Evolutionary conservation across 495 filamentous ascomycete genomes (phyloP).

Genomic region (Penicillium macrosclerotiorum): DNA sequence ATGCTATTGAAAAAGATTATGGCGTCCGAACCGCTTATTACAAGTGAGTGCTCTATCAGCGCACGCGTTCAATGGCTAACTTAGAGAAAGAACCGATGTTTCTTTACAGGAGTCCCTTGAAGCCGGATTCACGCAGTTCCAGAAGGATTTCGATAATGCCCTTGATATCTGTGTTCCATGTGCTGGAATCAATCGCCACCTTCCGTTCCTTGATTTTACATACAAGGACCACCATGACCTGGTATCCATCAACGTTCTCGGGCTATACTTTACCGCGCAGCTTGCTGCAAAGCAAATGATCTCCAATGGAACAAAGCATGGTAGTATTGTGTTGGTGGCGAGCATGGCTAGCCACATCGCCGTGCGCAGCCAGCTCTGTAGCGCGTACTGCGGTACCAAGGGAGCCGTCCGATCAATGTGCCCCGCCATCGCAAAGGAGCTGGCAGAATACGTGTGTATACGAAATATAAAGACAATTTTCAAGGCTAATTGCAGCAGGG

Average conservation of each 20-base stretch:
- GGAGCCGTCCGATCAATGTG: constrained; percentile 60
- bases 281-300: constrained; percentile 49
- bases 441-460: constrained; percentile 34
- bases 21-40: constrained; percentile 40
- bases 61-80: constrained; percentile 53
- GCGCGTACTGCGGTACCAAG: constrained; percentile 71
- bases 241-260: constrained; percentile 35
- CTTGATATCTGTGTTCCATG: constrained; percentile 43
- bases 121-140: constrained; percentile 49
- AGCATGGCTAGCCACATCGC: constrained; percentile 50
- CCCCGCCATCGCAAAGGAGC: constrained; percentile 69
- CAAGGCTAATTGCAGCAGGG: constrained; percentile 10
- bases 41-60: constrained; percentile 48
- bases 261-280: constrained; percentile 43
- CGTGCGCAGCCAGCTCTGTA: constrained; percentile 71
- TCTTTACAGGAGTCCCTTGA: constrained; percentile 59
- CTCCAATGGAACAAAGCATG: constrained; percentile 41
- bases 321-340: constrained; percentile 46
- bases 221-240: constrained; percentile 44
- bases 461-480: neutral
- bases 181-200: constrained; percentile 40
- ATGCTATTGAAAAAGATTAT: constrained; percentile 28
- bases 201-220: constrained; percentile 38
- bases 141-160: constrained; percentile 37
- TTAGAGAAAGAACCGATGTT: constrained; percentile 52